Evolutionary conservation across 305 asterid species (phyloP), one percentile per base, ranked within the genome.

Genomic region (Caryopteris hybrid): DNA sequence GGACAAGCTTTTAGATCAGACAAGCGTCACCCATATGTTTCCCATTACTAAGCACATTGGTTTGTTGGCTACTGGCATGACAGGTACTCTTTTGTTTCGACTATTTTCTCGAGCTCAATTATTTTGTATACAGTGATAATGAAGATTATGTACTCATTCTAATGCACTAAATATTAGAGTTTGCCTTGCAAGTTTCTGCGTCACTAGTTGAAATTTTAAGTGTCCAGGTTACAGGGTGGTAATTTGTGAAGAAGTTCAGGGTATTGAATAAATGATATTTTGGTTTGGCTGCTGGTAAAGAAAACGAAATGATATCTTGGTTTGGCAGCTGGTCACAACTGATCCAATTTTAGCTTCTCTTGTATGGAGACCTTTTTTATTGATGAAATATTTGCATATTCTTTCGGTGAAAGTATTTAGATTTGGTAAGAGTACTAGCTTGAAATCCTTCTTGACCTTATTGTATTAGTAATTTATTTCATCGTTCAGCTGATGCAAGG

Each of bases 1-100:
- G 99, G 99, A 90, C 86, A 90, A 93, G 74, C 88, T 93, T 62
- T 79, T 93, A 85, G 99, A 93, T 79, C 94, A 91, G 75, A 84
- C 95, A 1, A 93, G 99, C 64, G 89, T 93, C 21, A 81, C 95
- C 42, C 97, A 88, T 76, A 72, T 93, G 94, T 93, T 90, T 66
- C 82, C 86, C 29, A 80, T 90, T 65, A 90, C 97, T 10, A 87
- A 88, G 85, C 81, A 75, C 69, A 88, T 93, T 52, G 99, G 99
- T 13, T 80, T 93, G 64, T 79, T 93, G 81, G 97, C 96, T 57
- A 93, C 97, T 70, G 99, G 99, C 72, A 87, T 88, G 87, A 88
- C 99, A 66, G 97, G 97, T 93, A 74, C 51, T 63, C 11, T 62
- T 61, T 42, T 70, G 61, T 27, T 63, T 46, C 16, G 7, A 3